phyloP scores from a whole-genome alignment of 257 asterid genomes.

The Nicotiana benthamiana region DNA sequence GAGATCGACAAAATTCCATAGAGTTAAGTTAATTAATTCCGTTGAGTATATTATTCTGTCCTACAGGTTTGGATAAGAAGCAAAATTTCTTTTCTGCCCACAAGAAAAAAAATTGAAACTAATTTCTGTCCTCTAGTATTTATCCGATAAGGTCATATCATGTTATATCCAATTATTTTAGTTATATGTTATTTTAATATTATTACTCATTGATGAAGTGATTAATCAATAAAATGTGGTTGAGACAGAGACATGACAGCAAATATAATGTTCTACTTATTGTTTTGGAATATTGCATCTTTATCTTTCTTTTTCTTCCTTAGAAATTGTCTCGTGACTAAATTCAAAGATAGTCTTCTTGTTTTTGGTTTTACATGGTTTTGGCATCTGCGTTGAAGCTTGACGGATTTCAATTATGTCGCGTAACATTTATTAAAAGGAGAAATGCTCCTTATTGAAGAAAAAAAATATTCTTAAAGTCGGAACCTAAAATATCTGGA shows the following conservation, averaged over 20 bases:
- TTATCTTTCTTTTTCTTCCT: too few relatives aligned
- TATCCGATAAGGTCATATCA: background rate
- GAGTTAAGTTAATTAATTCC: too few relatives aligned
- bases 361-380: too few relatives aligned
- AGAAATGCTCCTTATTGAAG: too few relatives aligned
- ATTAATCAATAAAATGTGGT: background rate
- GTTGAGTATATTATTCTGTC: background rate
- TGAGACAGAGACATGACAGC: background rate
- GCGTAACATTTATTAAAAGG: too few relatives aligned
- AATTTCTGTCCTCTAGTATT: background rate
- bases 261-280: background rate
- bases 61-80: background rate
- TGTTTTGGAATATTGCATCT: background rate
- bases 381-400: too few relatives aligned
- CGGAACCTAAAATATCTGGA: too few relatives aligned
- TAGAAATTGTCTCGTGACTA: background rate
- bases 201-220: background rate
- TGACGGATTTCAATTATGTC: too few relatives aligned
- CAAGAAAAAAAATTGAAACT: background rate
- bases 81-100: background rate
- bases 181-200: background rate
- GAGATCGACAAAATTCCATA: background rate
- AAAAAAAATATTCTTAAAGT: too few relatives aligned
- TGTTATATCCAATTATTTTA: background rate
- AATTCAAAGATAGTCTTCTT: background rate